Conservation (phyloP, 2,329 filamentous ascomycete species). For the Zymoseptoria brevis region DNA sequence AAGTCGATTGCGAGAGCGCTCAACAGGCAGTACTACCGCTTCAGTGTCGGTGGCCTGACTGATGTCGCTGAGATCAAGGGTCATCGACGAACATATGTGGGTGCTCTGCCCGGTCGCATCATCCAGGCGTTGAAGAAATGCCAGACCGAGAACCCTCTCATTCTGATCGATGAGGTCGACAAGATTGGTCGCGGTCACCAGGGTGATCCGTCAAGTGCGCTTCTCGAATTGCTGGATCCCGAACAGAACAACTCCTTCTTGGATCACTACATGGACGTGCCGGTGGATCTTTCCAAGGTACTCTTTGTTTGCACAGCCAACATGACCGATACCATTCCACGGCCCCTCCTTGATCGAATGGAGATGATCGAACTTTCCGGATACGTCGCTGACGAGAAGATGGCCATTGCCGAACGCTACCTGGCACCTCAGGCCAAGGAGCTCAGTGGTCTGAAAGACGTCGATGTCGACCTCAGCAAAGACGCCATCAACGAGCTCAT, state of each 20-base stretch:
- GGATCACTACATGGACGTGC: slow-evolving; percentile 97
- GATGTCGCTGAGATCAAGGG: slow-evolving; percentile 99
- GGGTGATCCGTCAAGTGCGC: slow-evolving; percentile 87
- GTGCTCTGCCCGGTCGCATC: slow-evolving; percentile 87
- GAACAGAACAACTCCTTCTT: slow-evolving; percentile 97
- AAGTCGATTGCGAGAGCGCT: slow-evolving; percentile 94
- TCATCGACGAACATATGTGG: slow-evolving; percentile 91
- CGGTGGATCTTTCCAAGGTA: slow-evolving; percentile 93
- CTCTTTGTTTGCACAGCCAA: slow-evolving; percentile 98
- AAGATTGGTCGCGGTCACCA: slow-evolving; percentile 96
- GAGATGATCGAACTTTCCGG: slow-evolving; percentile 93
- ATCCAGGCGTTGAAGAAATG: slow-evolving; percentile 99
- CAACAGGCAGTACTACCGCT: slow-evolving; percentile 94
- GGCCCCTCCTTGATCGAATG: slow-evolving; percentile 91
- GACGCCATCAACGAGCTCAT: slow-evolving; percentile 93
- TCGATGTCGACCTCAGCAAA: slow-evolving; percentile 77
- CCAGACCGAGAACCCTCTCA: slow-evolving; percentile 94
- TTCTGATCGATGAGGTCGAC: slow-evolving; percentile 95
- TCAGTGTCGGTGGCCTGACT: slow-evolving; percentile 92
- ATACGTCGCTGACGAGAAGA: slow-evolving; percentile 97
- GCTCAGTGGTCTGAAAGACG: slow-evolving; percentile 78
- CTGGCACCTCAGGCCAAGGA: slow-evolving; percentile 92
- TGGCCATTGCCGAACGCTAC: slow-evolving; percentile 92
- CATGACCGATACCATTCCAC: slow-evolving; percentile 95
- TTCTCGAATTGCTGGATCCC: slow-evolving; percentile 88